Base-by-base conservation (phyloP, 2,329 filamentous ascomycete genomes). In the Tricladium varicosporioides region DNA sequence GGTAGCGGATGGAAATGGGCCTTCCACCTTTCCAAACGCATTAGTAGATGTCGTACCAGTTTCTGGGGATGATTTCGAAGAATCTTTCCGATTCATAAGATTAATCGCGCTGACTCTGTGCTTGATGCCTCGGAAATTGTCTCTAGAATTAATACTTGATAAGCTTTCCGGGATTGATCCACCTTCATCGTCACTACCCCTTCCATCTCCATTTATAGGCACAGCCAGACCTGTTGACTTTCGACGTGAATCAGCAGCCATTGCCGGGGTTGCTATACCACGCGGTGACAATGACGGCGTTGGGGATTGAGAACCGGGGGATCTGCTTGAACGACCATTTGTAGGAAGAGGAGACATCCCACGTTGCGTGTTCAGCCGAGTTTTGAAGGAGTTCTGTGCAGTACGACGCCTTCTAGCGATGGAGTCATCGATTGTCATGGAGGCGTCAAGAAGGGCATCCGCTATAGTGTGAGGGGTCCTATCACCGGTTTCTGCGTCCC, bases 361-460 rank as follows among this genome's bases (percentile, higher is more conserved):
- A 16, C 48, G 49, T 43, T 64, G 63, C 47, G 70, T 74, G 49
- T 71, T 72, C 31, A 78, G 69, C 22, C 79, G 75, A 22, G 76
- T 73, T 56, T 73, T 76, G 61, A 82, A 80, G 11, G 65, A 75
- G 60, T 83, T 82, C n/a, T 77, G 66, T 0, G 79, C 78, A 13
- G 78, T 77, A 31, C 78, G 77, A 53, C 77, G 78, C 62, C 78
- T 78, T 68, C 78, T 80, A 2, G 82, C 75, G 7, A 82, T 73
- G 0, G 85, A 77, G 62, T 88, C 86, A 67, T 93, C 88, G 60
- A 94, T 91, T 0, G 89, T 92, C 75, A 91, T 92, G 1, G 92
- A 95, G 5, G 94, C 94, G 72, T 97, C 94, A 31, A 96, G 78
- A 14, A 97, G 78, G 5, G 94, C 94, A 73, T 97, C 93, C 2